Evolutionary conservation across 176 grass and related monocot species (phyloP), one percentile per base, ranked within the genome.

Genomic region (Cenchrus americanus): DNA sequence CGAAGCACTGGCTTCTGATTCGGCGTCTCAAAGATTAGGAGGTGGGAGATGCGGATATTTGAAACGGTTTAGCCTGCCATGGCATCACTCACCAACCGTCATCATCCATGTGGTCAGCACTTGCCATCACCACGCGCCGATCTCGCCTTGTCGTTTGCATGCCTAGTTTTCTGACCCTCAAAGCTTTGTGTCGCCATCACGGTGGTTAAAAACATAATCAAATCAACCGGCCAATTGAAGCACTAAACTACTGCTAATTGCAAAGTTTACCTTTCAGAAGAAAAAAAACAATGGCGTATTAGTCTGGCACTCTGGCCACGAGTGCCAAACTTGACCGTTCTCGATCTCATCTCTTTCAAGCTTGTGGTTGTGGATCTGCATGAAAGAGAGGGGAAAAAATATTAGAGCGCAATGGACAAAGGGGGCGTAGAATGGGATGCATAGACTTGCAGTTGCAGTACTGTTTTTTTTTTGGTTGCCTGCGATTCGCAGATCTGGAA

Each of bases 1-100:
- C 30, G 66, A 12, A 14, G 0, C 21, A 10, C 6, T 4, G 14
- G 1, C 13, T 13, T 5, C 40, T 18, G 23, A 73, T 22, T 80
- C 48, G 78, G 63, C 7, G 15, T 53, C 11, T 41, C 18, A 41
- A 41, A 54, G 63, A 42, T 10, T 10, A 82, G 2, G 58, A 4
- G 58, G 58, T 60, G 1, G 1, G 37, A 74, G 81, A 88, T 80
- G 82, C 76, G 68, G 76, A 80, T 84, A 74, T 60, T 32, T 27
- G 75, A 73, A 78, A 59, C 41, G 13, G 58, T 54, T 54, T 62
- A n/a, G 30, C 19, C 12, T 10, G 1, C 62, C 18, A 3, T 44
- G 42, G 6, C 42, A 43, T 7, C 34, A 37, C 34, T 4, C 34
- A 37, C 48, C 48, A 17, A 6, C 34, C 50, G 1, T 50, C 44